phyloP scores from a whole-genome alignment of 2,329 filamentous ascomycete genomes.

The Penicillium brasilianum region DNA sequence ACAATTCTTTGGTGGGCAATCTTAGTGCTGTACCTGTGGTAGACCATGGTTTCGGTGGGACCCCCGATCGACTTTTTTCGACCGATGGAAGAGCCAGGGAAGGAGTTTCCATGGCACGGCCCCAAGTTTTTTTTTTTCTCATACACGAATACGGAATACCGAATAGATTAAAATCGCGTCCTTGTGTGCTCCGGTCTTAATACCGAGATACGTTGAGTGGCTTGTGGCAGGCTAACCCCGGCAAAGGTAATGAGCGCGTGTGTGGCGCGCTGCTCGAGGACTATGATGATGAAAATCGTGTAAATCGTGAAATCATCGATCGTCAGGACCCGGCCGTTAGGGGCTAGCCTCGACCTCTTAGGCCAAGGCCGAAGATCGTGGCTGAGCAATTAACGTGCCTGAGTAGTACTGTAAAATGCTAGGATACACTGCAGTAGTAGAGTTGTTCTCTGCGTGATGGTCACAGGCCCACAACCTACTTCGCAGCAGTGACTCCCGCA shows the following conservation, averaged over 20 bases:
- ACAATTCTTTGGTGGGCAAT: not conserved
- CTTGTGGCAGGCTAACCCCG: not conserved
- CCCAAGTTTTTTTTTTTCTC: not conserved
- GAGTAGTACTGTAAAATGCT: not conserved
- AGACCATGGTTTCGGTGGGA: slow-evolving; percentile 8
- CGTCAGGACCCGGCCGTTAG: slow-evolving; percentile 9
- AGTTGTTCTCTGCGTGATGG: not conserved
- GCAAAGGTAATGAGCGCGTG: not conserved
- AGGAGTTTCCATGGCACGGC: not conserved
- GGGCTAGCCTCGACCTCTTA: slow-evolving; percentile 8
- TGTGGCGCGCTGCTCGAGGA: not conserved
- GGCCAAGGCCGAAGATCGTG: slow-evolving; percentile 9
- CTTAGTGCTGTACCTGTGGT: not conserved
- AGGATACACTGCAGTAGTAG: not conserved
- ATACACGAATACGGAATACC: not conserved
- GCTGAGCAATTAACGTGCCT: slow-evolving; percentile 19
- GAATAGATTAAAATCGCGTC: slow-evolving; percentile 3
- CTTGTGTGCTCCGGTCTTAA: not conserved
- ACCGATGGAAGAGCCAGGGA: slow-evolving; percentile 2
- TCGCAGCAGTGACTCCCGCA: not conserved
- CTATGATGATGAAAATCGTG: slow-evolving; percentile 10
- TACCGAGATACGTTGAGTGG: not conserved
- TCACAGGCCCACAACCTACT: not conserved
- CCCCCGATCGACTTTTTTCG: slow-evolving; percentile 7
- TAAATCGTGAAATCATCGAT: slow-evolving; percentile 21